Evolutionary conservation across 495 filamentous ascomycete species (phyloP).

Genomic region (Jackrogersella multiformis): DNA sequence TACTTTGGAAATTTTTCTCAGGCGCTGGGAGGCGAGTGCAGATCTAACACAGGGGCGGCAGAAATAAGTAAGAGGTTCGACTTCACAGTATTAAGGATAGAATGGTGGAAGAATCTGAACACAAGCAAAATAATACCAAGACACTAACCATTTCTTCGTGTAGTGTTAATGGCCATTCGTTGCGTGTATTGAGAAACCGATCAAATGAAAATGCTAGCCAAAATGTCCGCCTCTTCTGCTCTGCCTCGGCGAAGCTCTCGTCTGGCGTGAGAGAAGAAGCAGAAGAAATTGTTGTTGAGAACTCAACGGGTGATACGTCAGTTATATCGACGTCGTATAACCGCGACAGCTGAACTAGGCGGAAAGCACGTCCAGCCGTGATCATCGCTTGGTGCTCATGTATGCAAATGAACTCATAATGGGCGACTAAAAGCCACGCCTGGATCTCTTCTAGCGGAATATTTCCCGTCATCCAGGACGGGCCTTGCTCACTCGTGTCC

Average conservation of each 20-base stretch:
- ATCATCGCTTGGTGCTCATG: constrained; percentile 55
- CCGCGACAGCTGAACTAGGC: constrained; percentile 55
- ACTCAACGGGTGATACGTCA: background rate
- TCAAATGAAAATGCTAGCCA: constrained; percentile 61
- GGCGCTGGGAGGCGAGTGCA: constrained; percentile 23
- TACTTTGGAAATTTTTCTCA: constrained; percentile 24
- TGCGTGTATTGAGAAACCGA: constrained; percentile 30
- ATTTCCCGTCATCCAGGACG: background rate
- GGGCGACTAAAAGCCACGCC: constrained; percentile 62
- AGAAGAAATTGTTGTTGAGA: background rate
- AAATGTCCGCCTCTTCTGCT: constrained; percentile 57
- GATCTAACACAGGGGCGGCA: background rate
- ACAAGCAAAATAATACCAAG: background rate
- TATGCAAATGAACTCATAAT: constrained; percentile 61
- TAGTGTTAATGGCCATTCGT: constrained; percentile 22
- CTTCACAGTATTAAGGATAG: too few relatives aligned
- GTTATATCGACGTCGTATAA: constrained; percentile 46
- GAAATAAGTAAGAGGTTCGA: background rate
- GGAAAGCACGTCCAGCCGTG: constrained; percentile 56
- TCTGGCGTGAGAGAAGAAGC: background rate
- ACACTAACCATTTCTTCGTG: constrained; percentile 28
- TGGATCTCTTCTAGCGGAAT: constrained; percentile 55
- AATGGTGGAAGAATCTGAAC: background rate
- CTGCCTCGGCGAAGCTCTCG: constrained; percentile 46
- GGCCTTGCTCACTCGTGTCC: background rate